Percentiles rank a stretch among this genome's conserved stretches.
phyloP scores from a whole-genome alignment of 1,284 basidiomycete species.

The Cystobasidium sp. region DNA sequence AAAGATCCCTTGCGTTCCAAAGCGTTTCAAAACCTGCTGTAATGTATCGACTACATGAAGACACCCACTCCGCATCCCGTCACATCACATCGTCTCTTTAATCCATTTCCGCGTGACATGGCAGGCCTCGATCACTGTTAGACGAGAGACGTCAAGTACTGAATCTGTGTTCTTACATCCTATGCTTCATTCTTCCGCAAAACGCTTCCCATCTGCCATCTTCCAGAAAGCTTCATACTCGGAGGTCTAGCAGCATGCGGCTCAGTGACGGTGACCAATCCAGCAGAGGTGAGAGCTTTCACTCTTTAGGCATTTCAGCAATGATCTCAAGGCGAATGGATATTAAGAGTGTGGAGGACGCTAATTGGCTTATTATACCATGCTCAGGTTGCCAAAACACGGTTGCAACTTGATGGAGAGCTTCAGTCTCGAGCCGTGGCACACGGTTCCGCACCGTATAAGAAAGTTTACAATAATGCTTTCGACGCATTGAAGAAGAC shows the following conservation, averaged over 20 bases:
- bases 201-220: background rate
- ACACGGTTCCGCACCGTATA: conserved; percentile 59
- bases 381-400: conserved; percentile 79
- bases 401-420: conserved; percentile 92
- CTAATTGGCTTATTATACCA: background rate
- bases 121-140: background rate
- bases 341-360: background rate
- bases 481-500: conserved; percentile 88
- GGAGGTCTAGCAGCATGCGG: conserved; percentile 86
- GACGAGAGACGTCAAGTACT: too few relatives aligned
- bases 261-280: conserved; percentile 50
- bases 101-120: background rate
- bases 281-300: conserved; percentile 38
- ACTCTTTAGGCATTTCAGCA: background rate
- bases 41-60: too few relatives aligned
- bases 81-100: too few relatives aligned
- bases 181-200: background rate
- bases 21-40: too few relatives aligned
- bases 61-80: too few relatives aligned
- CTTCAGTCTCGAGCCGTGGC: conserved; percentile 58
- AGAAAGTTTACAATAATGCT: conserved; percentile 86
- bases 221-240: conserved; percentile 75
- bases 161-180: background rate
- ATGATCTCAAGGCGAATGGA: background rate
- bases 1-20: too few relatives aligned